These are phyloP conservation scores for Populus pruinosa DNA, from an alignment of 345 rosid genomes.

Conservation along the genomic window DNA sequence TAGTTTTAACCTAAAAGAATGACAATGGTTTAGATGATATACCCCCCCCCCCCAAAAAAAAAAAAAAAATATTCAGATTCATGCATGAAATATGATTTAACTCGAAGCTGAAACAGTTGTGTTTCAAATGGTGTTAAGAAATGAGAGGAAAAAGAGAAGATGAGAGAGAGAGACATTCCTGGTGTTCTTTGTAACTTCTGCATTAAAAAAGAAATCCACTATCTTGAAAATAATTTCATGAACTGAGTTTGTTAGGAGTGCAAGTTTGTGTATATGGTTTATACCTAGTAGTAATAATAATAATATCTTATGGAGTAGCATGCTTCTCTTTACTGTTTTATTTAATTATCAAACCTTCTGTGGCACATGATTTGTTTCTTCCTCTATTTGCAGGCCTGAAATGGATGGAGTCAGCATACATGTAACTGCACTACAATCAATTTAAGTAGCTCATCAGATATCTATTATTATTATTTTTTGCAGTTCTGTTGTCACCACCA, in stretches of 20 bases:
- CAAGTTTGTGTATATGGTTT: background rate
- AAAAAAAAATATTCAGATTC: too few relatives aligned
- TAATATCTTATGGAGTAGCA: background rate
- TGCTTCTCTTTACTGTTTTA: background rate
- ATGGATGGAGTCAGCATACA: background rate
- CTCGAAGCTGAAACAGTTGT: too few relatives aligned
- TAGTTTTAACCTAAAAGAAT: background rate
- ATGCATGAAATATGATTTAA: background rate
- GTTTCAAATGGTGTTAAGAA: too few relatives aligned
- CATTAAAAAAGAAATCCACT: background rate
- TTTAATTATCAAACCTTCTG: background rate
- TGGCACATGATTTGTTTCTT: background rate
- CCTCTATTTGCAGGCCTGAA: constrained; percentile 14
- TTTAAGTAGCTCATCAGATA: background rate
- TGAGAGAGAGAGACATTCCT: background rate
- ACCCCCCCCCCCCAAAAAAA: background rate
- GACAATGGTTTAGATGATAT: background rate
- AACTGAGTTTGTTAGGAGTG: background rate
- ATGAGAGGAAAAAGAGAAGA: too few relatives aligned
- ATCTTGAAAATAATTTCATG: background rate
- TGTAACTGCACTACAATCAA: background rate
- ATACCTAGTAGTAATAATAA: background rate
- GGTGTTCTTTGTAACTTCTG: background rate
- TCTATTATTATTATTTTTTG: background rate
- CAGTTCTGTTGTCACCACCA: background rate